Base-by-base conservation (phyloP, 495 filamentous ascomycete genomes). In the Penicillium nucicola region DNA sequence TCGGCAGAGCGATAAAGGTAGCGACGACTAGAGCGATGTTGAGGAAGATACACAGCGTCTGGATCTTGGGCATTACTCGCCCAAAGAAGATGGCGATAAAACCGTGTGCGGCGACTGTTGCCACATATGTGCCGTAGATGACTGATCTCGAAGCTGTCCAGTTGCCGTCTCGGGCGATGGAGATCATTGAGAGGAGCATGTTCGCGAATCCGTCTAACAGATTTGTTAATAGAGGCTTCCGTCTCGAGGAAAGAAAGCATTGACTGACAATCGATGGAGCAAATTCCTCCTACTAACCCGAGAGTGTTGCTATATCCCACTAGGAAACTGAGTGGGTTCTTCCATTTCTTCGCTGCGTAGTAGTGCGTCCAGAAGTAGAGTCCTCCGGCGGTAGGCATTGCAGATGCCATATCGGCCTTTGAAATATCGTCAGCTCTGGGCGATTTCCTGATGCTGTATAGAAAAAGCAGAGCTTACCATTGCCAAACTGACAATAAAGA, bases 301-400 rank as follows among this genome's bases (percentile, higher is more conserved):
- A 88, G 66, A 1, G 79, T 88, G 55, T 88, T 88, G 64, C 82
- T 85, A 56, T 87, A 88, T 15, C 85, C 85, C 20, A 88, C 84
- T 22, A 88, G 61, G 58, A 87, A 88, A 55, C 81, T 82, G 8
- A 88, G 63, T 8, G 82, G 75, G 59, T 84, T 85, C 43, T 84
- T 75, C 38, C 72, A 80, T 40, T 77, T 78, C 10, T 78, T 77
- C 4, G 74, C 77, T 18, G 78, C 72, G 60, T 85, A 87, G 67
- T 80, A 84, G 53, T 86, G 84, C 5, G 85, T 87, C 85, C 84
- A 85, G 75, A 80, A 87, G 58, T 87, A 86, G 4, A 87, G 66
- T 10, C 84, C 84, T 9, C 85, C 85, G 15, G 79, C 80, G 5
- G 85, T 88, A 13, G 85, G 85, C 82, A 88, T 86, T 2, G 84